These are phyloP conservation scores for Claviceps arundinis DNA, from an alignment of 2,329 filamentous ascomycete genomes.

Conservation along the genomic window DNA sequence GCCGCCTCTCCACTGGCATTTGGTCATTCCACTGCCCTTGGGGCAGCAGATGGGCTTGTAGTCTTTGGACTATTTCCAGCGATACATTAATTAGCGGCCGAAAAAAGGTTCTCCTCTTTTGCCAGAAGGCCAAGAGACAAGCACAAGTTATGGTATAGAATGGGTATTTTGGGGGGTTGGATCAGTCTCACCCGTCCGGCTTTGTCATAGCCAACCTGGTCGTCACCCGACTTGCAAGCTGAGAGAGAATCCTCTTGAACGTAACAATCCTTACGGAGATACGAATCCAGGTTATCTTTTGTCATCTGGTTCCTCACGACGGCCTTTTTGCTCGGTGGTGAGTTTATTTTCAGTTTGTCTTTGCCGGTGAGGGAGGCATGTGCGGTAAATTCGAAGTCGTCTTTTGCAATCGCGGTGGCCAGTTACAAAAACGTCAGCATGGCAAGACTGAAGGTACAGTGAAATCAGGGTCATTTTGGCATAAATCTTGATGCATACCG, in stretches of 20 bases:
- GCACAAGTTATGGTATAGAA: no score
- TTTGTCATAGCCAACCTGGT: neutral
- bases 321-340: neutral
- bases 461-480: no score
- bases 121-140: no score
- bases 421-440: neutral
- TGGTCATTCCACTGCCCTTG: neutral
- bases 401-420: neutral
- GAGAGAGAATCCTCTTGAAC: conserved; percentile 1
- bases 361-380: neutral
- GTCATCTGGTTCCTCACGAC: neutral
- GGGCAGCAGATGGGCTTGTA: conserved; percentile 7
- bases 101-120: neutral
- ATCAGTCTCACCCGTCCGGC: neutral
- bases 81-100: neutral
- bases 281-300: neutral
- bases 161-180: neutral
- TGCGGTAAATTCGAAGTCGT: neutral
- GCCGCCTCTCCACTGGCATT: conserved; percentile 7
- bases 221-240: neutral
- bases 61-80: neutral
- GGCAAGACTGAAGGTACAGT: no score
- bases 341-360: neutral
- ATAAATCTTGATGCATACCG: neutral
- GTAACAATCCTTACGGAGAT: neutral